These are phyloP conservation scores for Komagataella pastoris DNA, from an alignment of 805 yeast species.

Conservation along the genomic window DNA sequence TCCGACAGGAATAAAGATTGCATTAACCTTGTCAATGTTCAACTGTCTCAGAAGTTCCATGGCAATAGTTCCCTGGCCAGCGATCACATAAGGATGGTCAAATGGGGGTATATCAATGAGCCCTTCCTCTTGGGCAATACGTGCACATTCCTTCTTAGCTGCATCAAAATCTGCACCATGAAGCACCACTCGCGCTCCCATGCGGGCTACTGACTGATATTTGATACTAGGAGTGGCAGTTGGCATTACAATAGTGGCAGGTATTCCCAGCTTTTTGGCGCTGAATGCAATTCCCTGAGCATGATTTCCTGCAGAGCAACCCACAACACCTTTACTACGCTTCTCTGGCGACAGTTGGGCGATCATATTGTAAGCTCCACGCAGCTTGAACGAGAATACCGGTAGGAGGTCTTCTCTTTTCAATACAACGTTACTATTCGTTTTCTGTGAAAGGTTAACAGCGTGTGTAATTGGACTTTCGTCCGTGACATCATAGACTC, in stretches of 20 bases:
- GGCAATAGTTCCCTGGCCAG: conserved; percentile 98
- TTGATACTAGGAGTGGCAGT: conserved; percentile 93
- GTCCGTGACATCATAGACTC: conserved; percentile 89
- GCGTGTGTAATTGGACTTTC: conserved; percentile 82
- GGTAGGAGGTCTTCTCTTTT: conserved; percentile 92
- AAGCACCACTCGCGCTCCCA: conserved; percentile 90
- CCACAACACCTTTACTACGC: conserved; percentile 78
- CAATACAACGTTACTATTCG: conserved; percentile 63
- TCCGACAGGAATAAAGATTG: conserved; percentile 88
- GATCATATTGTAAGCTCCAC: conserved; percentile 97
- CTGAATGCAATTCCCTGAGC: conserved; percentile 98
- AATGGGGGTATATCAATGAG: conserved; percentile 94
- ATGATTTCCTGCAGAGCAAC: conserved; percentile 98
- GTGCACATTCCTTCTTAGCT: conserved; percentile 83
- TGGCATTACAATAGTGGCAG: conserved; percentile 98
- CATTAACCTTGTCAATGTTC: conserved; percentile 60
- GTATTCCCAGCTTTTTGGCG: conserved; percentile 72
- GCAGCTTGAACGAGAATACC: conserved; percentile 87
- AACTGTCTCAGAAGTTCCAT: conserved; percentile 86
- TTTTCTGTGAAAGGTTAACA: conserved; percentile 54
- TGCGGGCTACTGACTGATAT: conserved; percentile 77
- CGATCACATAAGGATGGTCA: conserved; percentile 95
- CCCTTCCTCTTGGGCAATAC: conserved; percentile 56
- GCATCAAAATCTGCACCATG: conserved; percentile 90
- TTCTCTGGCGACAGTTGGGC: conserved; percentile 66